phyloP scores from a whole-genome alignment of 257 asterid genomes.

The Solanum pinnatisectum region DNA sequence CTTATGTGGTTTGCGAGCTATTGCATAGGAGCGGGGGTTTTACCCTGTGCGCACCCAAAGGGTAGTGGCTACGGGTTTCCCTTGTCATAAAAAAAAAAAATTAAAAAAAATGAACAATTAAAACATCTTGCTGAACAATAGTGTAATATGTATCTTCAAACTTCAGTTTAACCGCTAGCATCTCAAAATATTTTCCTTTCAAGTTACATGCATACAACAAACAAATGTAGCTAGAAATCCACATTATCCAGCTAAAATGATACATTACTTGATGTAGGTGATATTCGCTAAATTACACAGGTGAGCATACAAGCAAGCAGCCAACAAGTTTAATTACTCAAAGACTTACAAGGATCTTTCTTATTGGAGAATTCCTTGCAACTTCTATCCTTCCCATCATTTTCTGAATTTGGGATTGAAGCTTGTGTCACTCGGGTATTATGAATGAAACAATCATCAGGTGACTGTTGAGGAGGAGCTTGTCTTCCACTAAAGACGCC shows the following conservation, averaged over 20 bases:
- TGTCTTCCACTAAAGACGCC: slow-evolving; percentile 39
- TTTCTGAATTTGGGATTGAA: slow-evolving; percentile 21
- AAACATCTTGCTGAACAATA: not conserved
- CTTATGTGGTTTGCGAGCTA: no score
- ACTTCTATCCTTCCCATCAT: slow-evolving; percentile 11
- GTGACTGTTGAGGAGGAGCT: slow-evolving; percentile 14
- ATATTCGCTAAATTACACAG: not conserved
- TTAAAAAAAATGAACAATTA: not conserved
- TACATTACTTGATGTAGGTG: not conserved
- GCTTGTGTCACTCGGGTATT: slow-evolving; percentile 9
- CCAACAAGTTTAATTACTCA: not conserved
- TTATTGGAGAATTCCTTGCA: slow-evolving; percentile 19
- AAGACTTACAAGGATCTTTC: slow-evolving; percentile 30
- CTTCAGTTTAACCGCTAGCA: not conserved
- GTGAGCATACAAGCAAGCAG: not conserved
- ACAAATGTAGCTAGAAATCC: not conserved
- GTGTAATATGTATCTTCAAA: not conserved
- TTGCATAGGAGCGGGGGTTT: no score
- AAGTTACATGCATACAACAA: not conserved
- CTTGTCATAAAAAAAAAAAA: not conserved
- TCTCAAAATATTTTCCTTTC: not conserved
- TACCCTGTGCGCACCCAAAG: no score
- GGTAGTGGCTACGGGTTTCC: no score
- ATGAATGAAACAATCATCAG: slow-evolving; percentile 10
- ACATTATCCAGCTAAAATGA: not conserved